Percentiles rank a stretch among this genome's conserved stretches.
Conservation (phyloP, 192 early-diverging fungal species). For the Spizellomyces sp. region DNA sequence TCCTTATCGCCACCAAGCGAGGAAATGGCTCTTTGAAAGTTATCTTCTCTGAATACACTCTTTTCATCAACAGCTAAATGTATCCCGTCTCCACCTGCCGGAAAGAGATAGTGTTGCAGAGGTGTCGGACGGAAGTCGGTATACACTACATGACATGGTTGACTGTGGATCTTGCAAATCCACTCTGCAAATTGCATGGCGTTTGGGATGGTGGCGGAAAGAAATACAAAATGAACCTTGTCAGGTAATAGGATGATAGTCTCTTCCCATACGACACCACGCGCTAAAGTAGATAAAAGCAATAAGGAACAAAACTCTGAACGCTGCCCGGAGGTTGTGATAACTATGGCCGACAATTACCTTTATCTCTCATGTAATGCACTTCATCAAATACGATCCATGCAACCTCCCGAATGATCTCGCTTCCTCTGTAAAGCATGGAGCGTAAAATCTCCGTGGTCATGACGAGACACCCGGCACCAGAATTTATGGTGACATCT, state of each 20-base stretch:
- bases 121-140: slow-evolving; percentile 97
- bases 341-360: slow-evolving; percentile 33
- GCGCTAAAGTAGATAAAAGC: slow-evolving; percentile 53
- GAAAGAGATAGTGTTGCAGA: slow-evolving; percentile 96
- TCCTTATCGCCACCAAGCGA: slow-evolving; percentile 66
- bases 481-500: slow-evolving; percentile 95
- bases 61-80: slow-evolving; percentile 97
- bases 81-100: slow-evolving; percentile 88
- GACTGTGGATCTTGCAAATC: slow-evolving; percentile 93
- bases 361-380: slow-evolving; percentile 96
- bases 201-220: slow-evolving; percentile 98
- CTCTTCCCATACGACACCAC: slow-evolving; percentile 99
- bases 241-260: slow-evolving; percentile 94
- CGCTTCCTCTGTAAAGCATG: slow-evolving; percentile 96
- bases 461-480: slow-evolving; percentile 94
- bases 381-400: slow-evolving; percentile 99
- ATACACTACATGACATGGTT: slow-evolving; percentile 98
- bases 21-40: slow-evolving; percentile 89
- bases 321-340: too few species aligned
- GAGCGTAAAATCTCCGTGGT: slow-evolving; percentile 97
- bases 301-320: not conserved
- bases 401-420: slow-evolving; percentile 94
- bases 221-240: slow-evolving; percentile 89
- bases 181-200: slow-evolving; percentile 99
- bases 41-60: slow-evolving; percentile 89